A percentile compares a stretch with the other conserved stretches of the same genome.
These are phyloP conservation scores for Malus hybrid DNA, from an alignment of 331 rosid species.

Conservation along the genomic window DNA sequence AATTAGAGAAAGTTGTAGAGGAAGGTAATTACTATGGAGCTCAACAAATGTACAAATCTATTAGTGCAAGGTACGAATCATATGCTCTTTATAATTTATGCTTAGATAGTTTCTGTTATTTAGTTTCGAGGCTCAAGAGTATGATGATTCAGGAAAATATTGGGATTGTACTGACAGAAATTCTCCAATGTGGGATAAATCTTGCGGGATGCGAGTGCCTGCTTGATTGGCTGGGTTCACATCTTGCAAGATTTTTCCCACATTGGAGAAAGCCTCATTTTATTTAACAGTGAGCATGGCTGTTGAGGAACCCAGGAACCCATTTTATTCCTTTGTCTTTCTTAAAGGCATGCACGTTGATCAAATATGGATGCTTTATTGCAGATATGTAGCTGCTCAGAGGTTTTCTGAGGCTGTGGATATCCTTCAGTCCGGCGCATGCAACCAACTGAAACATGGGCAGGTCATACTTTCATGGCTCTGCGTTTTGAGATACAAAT, in stretches of 20 bases:
- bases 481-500: background rate
- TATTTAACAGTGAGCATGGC: background rate
- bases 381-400: constrained; percentile 75
- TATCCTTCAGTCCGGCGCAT: constrained; percentile 78
- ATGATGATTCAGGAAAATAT: no score
- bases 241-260: background rate
- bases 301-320: background rate
- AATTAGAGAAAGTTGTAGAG: constrained; percentile 63
- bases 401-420: constrained; percentile 78
- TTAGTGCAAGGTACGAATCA: constrained; percentile 59
- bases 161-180: no score
- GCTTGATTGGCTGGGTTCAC: background rate
- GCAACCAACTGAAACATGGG: constrained; percentile 62
- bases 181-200: no score
- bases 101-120: background rate
- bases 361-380: constrained; percentile 21
- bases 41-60: constrained; percentile 90
- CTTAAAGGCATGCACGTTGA: constrained; percentile 3
- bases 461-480: constrained; percentile 46
- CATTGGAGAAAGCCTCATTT: background rate
- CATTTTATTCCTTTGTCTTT: background rate
- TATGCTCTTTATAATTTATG: background rate
- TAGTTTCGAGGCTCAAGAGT: no score
- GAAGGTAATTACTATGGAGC: constrained; percentile 88
- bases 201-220: background rate